phyloP scores from a whole-genome alignment of 257 asterid species.

The Solanum corneliomulleri region DNA sequence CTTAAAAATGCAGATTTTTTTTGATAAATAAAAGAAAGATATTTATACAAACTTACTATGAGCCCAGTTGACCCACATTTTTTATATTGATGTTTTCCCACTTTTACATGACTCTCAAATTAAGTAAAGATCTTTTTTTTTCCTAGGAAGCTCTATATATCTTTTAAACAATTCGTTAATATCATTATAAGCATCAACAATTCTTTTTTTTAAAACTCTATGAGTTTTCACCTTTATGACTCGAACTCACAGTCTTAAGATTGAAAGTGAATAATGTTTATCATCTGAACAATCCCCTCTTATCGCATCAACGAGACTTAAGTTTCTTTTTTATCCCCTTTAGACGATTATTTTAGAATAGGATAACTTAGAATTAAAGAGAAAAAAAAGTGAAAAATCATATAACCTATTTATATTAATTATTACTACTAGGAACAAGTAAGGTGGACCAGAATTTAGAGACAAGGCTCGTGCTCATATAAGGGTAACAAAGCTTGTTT shows the following conservation, averaged over 20 bases:
- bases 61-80: neutral
- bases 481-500: neutral
- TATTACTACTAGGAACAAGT: neutral
- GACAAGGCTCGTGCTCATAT: neutral
- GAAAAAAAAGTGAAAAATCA: neutral
- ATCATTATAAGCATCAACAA: neutral
- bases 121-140: neutral
- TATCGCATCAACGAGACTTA: neutral
- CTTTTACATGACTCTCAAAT: neutral
- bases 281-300: neutral
- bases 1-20: neutral
- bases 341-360: neutral
- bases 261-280: neutral
- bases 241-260: no score
- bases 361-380: neutral
- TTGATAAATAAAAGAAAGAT: neutral
- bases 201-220: rapidly evolving
- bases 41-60: neutral
- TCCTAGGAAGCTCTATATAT: neutral
- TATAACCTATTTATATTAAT: neutral
- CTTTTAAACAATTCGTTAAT: neutral
- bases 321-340: neutral
- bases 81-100: neutral
- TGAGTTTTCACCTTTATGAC: no score
- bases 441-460: neutral